Base-by-base conservation (phyloP, 805 yeast genomes). In the Diddensiella transvaalensis region DNA sequence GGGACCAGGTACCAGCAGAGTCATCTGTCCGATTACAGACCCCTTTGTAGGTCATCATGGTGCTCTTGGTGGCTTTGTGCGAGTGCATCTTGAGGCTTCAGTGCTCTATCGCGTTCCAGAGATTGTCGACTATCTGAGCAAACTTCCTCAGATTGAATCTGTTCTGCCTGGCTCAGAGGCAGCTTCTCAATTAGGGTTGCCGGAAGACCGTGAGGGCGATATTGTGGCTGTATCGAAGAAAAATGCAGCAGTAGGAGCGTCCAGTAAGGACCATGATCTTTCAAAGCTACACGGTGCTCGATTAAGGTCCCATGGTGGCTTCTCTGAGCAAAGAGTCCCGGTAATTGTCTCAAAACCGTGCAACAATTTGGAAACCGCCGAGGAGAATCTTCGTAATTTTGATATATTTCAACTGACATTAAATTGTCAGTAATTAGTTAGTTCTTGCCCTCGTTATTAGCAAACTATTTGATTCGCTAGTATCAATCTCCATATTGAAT, bases 1-100 rank as follows among this genome's bases (percentile, higher is more conserved):
- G 29, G 48, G 48, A 17, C 13, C n/a, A 4, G 38, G 44, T 13
- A 21, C 44, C 24, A 37, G 44, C 29, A 21, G 43, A n/a, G 43
- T 40, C 22, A 40, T 40, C 33, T 40, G 43, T 17, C 43, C 43
- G 15, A 45, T 33, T 6, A 44, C 47, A 13, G 47, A 44, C 15
- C 47, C 47, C 13, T 44, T 44, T 22, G 47, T 44, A 10, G 39
- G 39, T 6, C 47, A 44, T 24, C 47, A 44, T 33, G 47, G 40
- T 3, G 39, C 40, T n/a, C 35, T 44, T 5, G 47, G 47, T 13
- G 38, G 40, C 13, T 44, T 44, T 24, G 47, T 44, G 4, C 18
- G 47, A 19, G 24, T 44, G 3, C 39, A 44, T 21, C 15, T 44
- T 22, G 8, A 8, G 11, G 30, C 22, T 3, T 24, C 22, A 13